Base-by-base conservation (phyloP, 352 stramenopile genomes). In the Thalassiosira mediterranea region DNA sequence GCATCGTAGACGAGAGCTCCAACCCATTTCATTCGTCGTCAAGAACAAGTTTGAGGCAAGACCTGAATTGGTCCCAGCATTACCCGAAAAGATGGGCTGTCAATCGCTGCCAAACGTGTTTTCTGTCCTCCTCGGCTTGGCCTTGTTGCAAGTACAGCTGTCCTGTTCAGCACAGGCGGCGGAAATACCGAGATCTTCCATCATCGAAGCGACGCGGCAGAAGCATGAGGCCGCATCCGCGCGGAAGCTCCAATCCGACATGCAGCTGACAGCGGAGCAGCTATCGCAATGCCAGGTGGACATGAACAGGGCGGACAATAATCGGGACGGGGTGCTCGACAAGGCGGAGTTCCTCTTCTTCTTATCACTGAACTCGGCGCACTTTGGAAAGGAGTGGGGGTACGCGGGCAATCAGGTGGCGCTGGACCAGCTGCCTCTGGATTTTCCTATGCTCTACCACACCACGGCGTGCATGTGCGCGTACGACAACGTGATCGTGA, bases 391-490 rank as follows among this genome's bases (percentile, higher is more conserved):
- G 15, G 8, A 17, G 1, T 52, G 28, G 21, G 62, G 48, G 13
- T 44, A 62, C 58, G 23, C 31, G 0, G 38, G 11, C 21, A 57
- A 21, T 19, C 37, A 57, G 31, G 23, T 32, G 11, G 23, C 34
- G 23, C 17, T 76, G 3, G 23, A 26, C 26, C 7, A 54, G 7
- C n/a, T 76, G 46, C 66, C 56, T 13, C 28, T 76, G 46, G 31
- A 76, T 15, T 68, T 68, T 49, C 31, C 56, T 11, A 57, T 76
- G 66, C 26, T 76, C 4, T 76, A 68, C 40, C 58, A 76, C 25
- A 68, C 28, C 26, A 67, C 57, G 3, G 66, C 66, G 15, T 76
- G 54, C 48, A 17, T 68, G n/a, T 76, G 57, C 23, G 47, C 56
- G 0, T 61, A 62, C 15, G 47, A 67, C 0, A 11, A 51, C 31